Evolutionary conservation across 2,329 filamentous ascomycete species (phyloP).

Genomic region (Cordyceps tenuipes): DNA sequence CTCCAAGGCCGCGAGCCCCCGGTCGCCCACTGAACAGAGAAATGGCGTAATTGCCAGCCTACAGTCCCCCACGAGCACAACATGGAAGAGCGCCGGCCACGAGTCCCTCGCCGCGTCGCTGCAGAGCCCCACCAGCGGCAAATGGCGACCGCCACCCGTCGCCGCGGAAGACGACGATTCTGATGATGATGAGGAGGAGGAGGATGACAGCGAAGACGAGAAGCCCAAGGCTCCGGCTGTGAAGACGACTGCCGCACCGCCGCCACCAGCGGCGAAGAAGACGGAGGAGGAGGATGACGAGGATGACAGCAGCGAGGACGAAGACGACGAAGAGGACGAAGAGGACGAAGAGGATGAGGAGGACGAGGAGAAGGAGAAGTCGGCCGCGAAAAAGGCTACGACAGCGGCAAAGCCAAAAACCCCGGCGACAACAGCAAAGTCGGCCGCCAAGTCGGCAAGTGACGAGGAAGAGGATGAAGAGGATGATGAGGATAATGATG

Average conservation of each 20-base stretch:
- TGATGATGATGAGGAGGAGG: constrained; percentile 10
- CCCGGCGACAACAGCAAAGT: background rate
- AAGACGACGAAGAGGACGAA: constrained; percentile 9
- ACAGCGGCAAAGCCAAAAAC: background rate
- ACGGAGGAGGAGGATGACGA: constrained; percentile 18
- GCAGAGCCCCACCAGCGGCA: constrained; percentile 14
- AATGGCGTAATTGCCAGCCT: constrained; percentile 17
- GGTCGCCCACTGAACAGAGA: background rate
- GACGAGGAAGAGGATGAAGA: constrained; percentile 20
- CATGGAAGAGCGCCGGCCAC: constrained; percentile 25
- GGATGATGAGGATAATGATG: constrained; percentile 14
- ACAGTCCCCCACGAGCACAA: constrained; percentile 34
- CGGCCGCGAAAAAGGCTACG: background rate
- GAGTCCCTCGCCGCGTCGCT: constrained; percentile 15
- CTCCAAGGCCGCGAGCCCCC: background rate
- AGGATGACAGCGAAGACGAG: constrained; percentile 11
- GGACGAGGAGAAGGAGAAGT: background rate
- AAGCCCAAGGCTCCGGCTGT: constrained; percentile 19
- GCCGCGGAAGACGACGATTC: constrained; percentile 11
- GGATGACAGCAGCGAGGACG: constrained; percentile 12
- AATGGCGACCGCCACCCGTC: background rate
- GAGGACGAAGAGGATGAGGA: constrained; percentile 16
- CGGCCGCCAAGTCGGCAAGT: constrained; percentile 18
- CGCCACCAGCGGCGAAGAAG: constrained; percentile 11
- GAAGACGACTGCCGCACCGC: constrained; percentile 12